Evolutionary conservation across 495 filamentous ascomycete species (phyloP).

Genomic region (Pyrenopolyporus hunteri): DNA sequence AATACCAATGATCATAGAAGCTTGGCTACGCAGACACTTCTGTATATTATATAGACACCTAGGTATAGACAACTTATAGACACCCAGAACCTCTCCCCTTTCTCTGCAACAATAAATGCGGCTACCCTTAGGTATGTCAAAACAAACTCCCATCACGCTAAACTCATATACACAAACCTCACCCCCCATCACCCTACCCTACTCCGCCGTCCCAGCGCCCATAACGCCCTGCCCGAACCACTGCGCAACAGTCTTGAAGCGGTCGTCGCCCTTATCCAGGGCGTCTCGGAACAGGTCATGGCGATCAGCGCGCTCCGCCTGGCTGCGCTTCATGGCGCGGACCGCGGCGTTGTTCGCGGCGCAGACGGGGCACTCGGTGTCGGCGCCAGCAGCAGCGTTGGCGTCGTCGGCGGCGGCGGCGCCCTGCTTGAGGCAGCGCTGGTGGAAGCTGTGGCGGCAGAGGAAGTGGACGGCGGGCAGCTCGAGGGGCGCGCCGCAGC

Average conservation of each 20-base stretch:
- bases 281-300: conserved; percentile 90
- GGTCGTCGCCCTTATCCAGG: conserved; percentile 77
- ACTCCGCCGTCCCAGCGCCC: conserved; percentile 54
- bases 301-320: conserved; percentile 84
- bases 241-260: conserved; percentile 86
- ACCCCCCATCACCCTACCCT: neutral
- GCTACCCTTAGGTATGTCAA: neutral
- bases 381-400: neutral
- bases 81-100: too few relatives aligned
- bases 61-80: conserved; percentile 10
- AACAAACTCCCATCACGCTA: neutral
- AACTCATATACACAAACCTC: neutral
- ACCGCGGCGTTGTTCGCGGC: conserved; percentile 84
- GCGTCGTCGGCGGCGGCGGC: conserved; percentile 53
- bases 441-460: conserved; percentile 95
- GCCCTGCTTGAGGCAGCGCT: conserved; percentile 70
- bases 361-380: conserved; percentile 83
- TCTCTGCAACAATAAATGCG: neutral
- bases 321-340: conserved; percentile 79
- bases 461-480: conserved; percentile 92
- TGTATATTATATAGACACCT: neutral
- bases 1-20: too few relatives aligned
- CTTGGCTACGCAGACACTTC: neutral
- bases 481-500: conserved; percentile 76
- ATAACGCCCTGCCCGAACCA: conserved; percentile 96